Conservation (phyloP, 352 stramenopile species). For the Phytophthora sojae region DNA sequence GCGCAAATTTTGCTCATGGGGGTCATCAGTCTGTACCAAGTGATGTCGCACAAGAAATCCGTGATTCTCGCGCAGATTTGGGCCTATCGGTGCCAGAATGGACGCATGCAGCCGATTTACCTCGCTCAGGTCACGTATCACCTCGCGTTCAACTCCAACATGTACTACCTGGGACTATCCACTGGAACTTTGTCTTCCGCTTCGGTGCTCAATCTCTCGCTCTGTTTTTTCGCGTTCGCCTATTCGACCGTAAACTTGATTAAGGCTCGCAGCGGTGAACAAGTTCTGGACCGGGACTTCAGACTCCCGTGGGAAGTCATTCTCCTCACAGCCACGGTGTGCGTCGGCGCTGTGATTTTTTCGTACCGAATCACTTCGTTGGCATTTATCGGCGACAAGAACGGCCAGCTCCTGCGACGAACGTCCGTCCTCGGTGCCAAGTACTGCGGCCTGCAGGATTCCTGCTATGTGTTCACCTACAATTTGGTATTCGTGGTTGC, state of each 20-base stretch:
- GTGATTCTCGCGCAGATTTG: conserved; percentile 33
- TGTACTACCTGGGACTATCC: conserved; percentile 34
- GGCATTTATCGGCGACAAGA: conserved; percentile 22
- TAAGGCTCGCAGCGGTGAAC: conserved; percentile 27
- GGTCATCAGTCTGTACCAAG: conserved; percentile 35
- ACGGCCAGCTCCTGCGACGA: conserved; percentile 32
- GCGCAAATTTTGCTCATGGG: conserved; percentile 37
- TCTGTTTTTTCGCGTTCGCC: conserved; percentile 31
- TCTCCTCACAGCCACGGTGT: conserved; percentile 2
- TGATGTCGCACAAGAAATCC: conserved; percentile 31
- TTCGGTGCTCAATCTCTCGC: conserved; percentile 29
- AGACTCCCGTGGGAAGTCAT: conserved; percentile 32
- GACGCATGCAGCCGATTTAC: conserved; percentile 37
- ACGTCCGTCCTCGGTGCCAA: conserved; percentile 28
- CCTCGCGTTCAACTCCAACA: conserved; percentile 35
- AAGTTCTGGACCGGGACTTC: conserved; percentile 28
- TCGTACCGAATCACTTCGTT: conserved; percentile 20
- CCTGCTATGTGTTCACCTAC: conserved; percentile 35
- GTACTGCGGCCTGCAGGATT: conserved; percentile 37
- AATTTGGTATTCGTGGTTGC: conserved; percentile 32
- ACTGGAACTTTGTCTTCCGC: conserved; percentile 25
- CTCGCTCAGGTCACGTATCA: conserved; percentile 40
- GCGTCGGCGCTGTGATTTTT: conserved; percentile 16
- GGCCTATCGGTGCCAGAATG: conserved; percentile 37
- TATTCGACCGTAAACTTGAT: conserved; percentile 33